These are phyloP conservation scores for Protea cynaroides DNA, from an alignment of 164 flowering plant genomes.

Conservation along the genomic window DNA sequence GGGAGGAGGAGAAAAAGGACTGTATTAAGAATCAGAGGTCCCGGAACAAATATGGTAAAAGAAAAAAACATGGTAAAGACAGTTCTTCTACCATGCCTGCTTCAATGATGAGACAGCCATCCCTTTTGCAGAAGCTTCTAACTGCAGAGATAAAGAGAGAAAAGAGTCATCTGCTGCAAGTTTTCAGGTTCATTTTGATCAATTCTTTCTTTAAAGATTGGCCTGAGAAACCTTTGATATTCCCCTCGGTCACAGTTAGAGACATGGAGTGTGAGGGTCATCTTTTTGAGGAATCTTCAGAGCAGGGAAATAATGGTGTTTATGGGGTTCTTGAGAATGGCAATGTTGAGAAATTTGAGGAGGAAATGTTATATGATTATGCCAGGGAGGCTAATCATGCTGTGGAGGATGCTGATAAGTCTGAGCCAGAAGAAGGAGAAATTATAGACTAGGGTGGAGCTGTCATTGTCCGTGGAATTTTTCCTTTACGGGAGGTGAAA, in stretches of 20 bases:
- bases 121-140: conserved; percentile 79
- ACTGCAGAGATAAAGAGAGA: conserved; percentile 65
- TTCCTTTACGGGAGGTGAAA: too few species aligned
- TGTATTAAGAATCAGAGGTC: conserved; percentile 32
- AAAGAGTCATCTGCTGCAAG: conserved; percentile 62
- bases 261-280: conserved; percentile 22
- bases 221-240: conserved; percentile 53
- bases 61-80: conserved; percentile 30
- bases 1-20: conserved; percentile 12
- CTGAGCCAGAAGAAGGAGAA: conserved; percentile 62
- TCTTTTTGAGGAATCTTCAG: conserved; percentile 3
- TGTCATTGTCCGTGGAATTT: too few species aligned
- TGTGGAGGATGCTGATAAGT: conserved; percentile 3
- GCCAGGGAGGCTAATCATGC: background rate
- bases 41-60: conserved; percentile 42
- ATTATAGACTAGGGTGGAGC: conserved; percentile 35
- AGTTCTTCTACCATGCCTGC: conserved; percentile 19
- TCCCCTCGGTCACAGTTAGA: conserved; percentile 45
- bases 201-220: conserved; percentile 65
- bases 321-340: background rate
- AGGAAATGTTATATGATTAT: conserved; percentile 6
- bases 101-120: conserved; percentile 34
- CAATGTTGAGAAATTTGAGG: conserved; percentile 11
- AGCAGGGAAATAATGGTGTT: conserved; percentile 2
- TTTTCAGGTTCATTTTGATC: conserved; percentile 66